A percentile compares a stretch with the other conserved stretches of the same genome.
Conservation (phyloP, 768 basidiomycete species). For the Lentinula aciculospora region DNA sequence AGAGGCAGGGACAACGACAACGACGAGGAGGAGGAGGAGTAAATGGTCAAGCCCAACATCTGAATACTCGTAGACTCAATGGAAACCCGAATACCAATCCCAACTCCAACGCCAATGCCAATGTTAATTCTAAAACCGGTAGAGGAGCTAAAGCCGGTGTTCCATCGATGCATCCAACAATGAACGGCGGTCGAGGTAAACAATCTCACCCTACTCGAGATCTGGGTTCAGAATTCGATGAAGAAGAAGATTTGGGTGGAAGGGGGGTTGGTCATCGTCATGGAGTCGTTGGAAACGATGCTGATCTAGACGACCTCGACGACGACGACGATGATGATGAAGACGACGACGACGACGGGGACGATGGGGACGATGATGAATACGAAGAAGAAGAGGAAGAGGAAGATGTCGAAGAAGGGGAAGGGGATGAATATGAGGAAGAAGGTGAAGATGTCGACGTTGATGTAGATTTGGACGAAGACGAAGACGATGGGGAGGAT, state of each 20-base stretch:
- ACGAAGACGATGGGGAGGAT: constrained; percentile 50
- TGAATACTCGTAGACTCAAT: too few species aligned
- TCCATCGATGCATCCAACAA: too few species aligned
- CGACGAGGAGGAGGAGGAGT: too few species aligned
- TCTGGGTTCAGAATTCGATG: constrained; percentile 40
- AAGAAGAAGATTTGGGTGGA: not conserved
- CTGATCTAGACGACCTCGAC: constrained; percentile 48
- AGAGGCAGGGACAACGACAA: too few species aligned
- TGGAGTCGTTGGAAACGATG: too few species aligned
- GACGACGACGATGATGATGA: constrained; percentile 56
- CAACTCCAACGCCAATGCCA: too few species aligned
- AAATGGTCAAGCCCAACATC: not conserved
- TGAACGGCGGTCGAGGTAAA: too few species aligned
- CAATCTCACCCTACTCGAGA: too few species aligned
- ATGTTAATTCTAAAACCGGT: too few species aligned
- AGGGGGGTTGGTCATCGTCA: too few species aligned
- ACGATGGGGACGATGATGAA: constrained; percentile 54
- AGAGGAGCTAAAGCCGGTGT: too few species aligned
- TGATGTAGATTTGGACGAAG: constrained; percentile 54
- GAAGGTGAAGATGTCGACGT: constrained; percentile 66
- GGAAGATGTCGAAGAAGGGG: not conserved
- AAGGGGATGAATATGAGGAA: constrained; percentile 52
- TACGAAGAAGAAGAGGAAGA: constrained; percentile 54
- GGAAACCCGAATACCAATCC: too few species aligned
- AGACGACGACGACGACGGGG: constrained; percentile 62